Evolutionary conservation across 2,329 filamentous ascomycete genomes (phyloP).

Genomic region (Pyrenophora seminiperda): DNA sequence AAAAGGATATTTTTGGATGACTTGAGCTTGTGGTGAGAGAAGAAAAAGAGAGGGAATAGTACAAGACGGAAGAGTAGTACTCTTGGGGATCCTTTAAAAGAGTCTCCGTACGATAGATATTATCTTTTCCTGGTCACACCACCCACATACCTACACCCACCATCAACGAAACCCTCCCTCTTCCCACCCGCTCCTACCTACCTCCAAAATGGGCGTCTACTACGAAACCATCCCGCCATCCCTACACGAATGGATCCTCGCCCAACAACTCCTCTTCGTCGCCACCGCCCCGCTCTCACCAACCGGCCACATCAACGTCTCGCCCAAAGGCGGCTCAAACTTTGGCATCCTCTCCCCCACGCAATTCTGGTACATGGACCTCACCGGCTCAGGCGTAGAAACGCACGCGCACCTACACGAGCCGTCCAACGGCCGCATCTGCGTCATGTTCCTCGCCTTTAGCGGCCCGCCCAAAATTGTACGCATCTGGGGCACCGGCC

Average conservation of each 20-base stretch:
- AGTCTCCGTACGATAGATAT: no score
- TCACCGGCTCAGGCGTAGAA: conserved; percentile 52
- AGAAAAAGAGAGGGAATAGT: no score
- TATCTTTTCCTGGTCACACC: no score
- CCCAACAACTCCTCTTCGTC: conserved; percentile 54
- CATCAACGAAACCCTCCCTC: no score
- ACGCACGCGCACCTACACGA: conserved; percentile 53
- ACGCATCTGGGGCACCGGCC: conserved; percentile 50
- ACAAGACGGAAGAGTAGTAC: no score
- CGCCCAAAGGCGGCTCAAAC: conserved; percentile 51
- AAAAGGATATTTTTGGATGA: no score
- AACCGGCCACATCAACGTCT: conserved; percentile 53
- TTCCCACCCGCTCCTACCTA: no score
- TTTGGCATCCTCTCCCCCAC: conserved; percentile 44
- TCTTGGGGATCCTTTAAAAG: no score
- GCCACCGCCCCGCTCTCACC: conserved; percentile 50
- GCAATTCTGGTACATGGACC: conserved; percentile 53
- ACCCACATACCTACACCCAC: no score
- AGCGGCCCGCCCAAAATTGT: conserved; percentile 51
- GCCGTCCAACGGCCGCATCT: conserved; percentile 50
- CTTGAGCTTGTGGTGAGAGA: no score
- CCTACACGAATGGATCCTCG: conserved; percentile 50
- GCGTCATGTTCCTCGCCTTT: conserved; percentile 52
- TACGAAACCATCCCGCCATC: conserved; percentile 51
- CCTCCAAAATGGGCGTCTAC: conserved; percentile 48